Base-by-base conservation (phyloP, 2,329 filamentous ascomycete genomes). In the Verticillium nubilum region DNA sequence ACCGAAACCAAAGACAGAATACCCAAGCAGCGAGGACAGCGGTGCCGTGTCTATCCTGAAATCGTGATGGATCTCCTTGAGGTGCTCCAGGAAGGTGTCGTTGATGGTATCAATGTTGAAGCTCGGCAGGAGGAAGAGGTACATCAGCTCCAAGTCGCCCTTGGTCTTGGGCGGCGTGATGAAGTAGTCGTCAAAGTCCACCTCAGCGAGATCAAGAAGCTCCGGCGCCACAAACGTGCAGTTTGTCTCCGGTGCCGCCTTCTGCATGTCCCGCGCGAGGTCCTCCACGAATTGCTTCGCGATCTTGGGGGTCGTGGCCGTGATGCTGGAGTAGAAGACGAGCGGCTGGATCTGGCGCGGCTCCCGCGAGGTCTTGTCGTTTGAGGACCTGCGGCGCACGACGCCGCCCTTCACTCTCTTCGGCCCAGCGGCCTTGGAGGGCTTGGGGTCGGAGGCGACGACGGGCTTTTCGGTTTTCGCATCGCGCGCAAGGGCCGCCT, bases 61-160 rank as follows among this genome's bases (percentile, higher is more conserved):
- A 73, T 99, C 95, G 75, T 98, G 87, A 70, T 98, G 94, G 0
- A 93, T 98, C 72, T 99, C 94, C 70, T 90, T 83, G 5, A 99
- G 77, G 71, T 97, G 92, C 64, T 91, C 87, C 26, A 98, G 79
- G 71, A 98, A 93, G 17, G 86, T 94, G 69, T 93, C 90, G 65
- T 97, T 86, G 65, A 96, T 90, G 7, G 91, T 94, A 69, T 97
- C 94, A 68, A 97, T 97, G 69, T 98, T 96, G 78, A 97, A 98
- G 63, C 90, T 93, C 0, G 94, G 95, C 4, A 97, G 74, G 37
- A 98, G 76, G 58, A 98, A 81, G 42, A 96, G 79, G 74, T 98
- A 99, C 67, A 97, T 87, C 66, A 88, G 85, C 62, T 87, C 85
- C 2, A 82, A 74, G n/a, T 79, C 73, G 1, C 77, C 71, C 27